Base-by-base conservation (phyloP, 1,284 basidiomycete genomes). In the Cryptococcus maquisensis region DNA sequence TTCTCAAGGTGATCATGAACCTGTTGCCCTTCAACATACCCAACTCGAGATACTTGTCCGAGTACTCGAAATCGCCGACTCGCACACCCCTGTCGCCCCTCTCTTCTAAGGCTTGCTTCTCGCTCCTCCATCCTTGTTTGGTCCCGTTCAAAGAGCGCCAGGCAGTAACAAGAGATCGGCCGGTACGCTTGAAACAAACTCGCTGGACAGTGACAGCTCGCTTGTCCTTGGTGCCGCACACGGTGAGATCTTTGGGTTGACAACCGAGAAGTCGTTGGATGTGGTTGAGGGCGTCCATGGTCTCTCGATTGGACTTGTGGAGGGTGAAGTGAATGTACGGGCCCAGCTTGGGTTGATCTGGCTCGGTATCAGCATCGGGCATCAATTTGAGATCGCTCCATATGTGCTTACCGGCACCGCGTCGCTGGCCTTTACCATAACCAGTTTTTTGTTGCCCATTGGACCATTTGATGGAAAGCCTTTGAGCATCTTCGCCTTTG, bases 221-320 rank as follows among this genome's bases (percentile, higher is more conserved):
- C 74, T 98, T 98, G 77, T 99, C 96, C 73, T 99, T 99, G 3
- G 96, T 99, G 0, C 96, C 96, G 5, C 93, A 91, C 13, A 95
- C 87, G 16, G 86, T 84, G 3, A 98, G 79, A 64, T 95, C 90
- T 71, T 86, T 90, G 50, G 83, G 72, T 37, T 81, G 84, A 66
- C 86, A 81, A 54, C 87, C 86, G 24, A 98, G 80, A 41, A 84
- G 81, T 13, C 90, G 85, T 12, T 88, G 81, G 36, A 97, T 76
- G 65, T 93, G 81, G 0, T 83, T 81, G 21, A 98, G 83, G 1
- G 91, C 92, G 68, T 98, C 96, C 72, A 97, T 93, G 3, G 92
- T 95, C 69, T 99, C 96, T 43, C 96, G 85, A 67, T 98, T 99
- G 16, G 93, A 91, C 77, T 99, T 99, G 72, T 97, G 95, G 39